Evolutionary conservation across 306 rosid genomes (phyloP), one percentile per base, ranked within the genome.

Genomic region (Albizia julibrissin): DNA sequence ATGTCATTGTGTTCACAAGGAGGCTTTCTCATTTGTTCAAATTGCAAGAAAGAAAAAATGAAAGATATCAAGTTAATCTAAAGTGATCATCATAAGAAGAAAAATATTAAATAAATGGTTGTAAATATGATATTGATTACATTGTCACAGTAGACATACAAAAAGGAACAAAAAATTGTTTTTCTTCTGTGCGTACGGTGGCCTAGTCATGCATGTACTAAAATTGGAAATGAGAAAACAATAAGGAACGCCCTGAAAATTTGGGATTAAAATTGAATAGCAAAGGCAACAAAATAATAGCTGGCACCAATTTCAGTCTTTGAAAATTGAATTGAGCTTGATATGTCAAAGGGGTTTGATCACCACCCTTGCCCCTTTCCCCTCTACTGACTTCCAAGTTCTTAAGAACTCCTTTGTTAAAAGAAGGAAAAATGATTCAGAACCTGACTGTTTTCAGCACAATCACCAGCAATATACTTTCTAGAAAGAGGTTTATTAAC

Each of bases 21-120:
- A 74, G 59, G 81, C 58, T 22, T 74, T 61, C 59, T 77, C 34
- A 42, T 1, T 29, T 69, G 76, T 74, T 70, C 37, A 69, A 64
- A 43, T 62, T 62, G 71, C 26, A 72, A 62, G 26, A 69, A 0
- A 43, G 40, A 34, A 15, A 5, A 27, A 26, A 43, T 26, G 66
- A 71, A 80, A 76, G 46, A 85, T 43, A 66, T 27, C 24, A 7
- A 42, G 50, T 58, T 46, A 27, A 39, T 37, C 77, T 50, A 21
- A 34, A 47, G 56, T 27, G 78, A 49, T 42, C 34, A 39, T 80
- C 43, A 64, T 19, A 78, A 43, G 22, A 15, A 66, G 22, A 29
- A 73, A 27, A 73, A 75, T 22, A 76, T 43, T 27, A 71, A 70
- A 79, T 71, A 72, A 76, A 76, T 56, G 44, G 33, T 52, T 71